Conservation (phyloP, 1,284 basidiomycete species). For the Pyrrhoderma lamaoense region DNA sequence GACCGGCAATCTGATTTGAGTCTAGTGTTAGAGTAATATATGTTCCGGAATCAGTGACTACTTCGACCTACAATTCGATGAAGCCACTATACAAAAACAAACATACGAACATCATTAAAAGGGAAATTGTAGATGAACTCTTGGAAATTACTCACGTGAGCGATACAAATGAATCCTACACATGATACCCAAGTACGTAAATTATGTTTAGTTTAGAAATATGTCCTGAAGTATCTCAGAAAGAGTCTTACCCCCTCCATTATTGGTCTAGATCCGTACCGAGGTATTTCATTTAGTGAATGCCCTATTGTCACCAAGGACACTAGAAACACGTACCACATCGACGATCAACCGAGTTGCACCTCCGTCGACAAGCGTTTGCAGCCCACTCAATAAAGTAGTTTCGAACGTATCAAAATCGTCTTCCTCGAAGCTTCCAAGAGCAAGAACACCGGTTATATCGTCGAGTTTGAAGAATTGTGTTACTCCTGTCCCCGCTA, state of each 20-base stretch:
- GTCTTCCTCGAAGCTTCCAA: conserved; percentile 49
- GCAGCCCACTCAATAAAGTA: conserved; percentile 42
- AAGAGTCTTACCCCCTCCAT: conserved; percentile 42
- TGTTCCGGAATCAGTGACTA: neutral
- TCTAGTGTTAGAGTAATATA: neutral
- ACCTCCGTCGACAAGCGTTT: conserved; percentile 40
- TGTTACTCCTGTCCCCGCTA: conserved; percentile 41
- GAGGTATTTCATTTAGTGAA: too few relatives aligned
- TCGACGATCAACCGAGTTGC: conserved; percentile 51
- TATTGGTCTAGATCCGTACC: conserved; percentile 38
- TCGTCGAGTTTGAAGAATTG: conserved; percentile 51
- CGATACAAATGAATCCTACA: conserved; percentile 50
- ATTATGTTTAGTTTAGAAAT: neutral
- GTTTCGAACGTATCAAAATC: conserved; percentile 36
- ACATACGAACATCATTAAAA: conserved; percentile 11
- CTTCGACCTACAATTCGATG: conserved; percentile 45
- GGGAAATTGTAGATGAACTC: neutral
- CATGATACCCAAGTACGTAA: neutral
- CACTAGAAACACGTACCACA: conserved; percentile 33
- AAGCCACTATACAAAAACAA: conserved; percentile 38
- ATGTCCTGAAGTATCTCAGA: neutral
- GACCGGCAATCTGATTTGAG: conserved; percentile 41
- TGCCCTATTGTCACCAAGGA: too few relatives aligned
- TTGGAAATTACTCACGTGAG: conserved; percentile 37
- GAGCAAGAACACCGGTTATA: conserved; percentile 50